Conservation (phyloP, 2,329 filamentous ascomycete species). For the Blastomyces percursus region DNA sequence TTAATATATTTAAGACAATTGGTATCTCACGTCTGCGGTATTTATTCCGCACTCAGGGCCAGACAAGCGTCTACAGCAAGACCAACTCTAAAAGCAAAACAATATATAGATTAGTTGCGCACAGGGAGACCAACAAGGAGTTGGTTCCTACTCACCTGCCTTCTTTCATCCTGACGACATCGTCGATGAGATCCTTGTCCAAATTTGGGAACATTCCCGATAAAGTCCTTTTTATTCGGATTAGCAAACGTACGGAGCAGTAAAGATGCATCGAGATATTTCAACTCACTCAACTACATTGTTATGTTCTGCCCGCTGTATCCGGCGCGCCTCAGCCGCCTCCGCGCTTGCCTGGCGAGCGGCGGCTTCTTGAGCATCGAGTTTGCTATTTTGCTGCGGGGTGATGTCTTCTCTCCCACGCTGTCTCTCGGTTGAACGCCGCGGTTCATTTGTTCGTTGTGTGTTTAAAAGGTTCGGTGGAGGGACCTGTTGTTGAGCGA, state of each 20-base stretch:
- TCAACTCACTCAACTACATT: conserved; percentile 65
- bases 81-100: conserved; percentile 50
- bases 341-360: conserved; percentile 86
- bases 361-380: conserved; percentile 75
- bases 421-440: conserved; percentile 19
- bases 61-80: conserved; percentile 79
- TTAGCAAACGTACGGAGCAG: conserved; percentile 1
- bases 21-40: background rate
- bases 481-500: background rate
- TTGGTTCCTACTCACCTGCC: conserved; percentile 56
- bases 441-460: conserved; percentile 15
- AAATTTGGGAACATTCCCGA: conserved; percentile 95
- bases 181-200: conserved; percentile 87
- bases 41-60: conserved; percentile 46
- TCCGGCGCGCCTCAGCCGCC: conserved; percentile 70
- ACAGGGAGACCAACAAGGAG: background rate
- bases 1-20: background rate
- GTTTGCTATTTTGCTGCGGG: conserved; percentile 28
- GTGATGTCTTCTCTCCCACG: conserved; percentile 18
- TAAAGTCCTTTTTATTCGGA: conserved; percentile 47
- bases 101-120: background rate
- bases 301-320: conserved; percentile 73
- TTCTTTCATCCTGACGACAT: conserved; percentile 92
- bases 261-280: background rate
- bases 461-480: background rate